Percentiles rank a stretch among this genome's conserved stretches.
Evolutionary conservation across 164 flowering plant genomes (phyloP).

Genomic region (Kalanchoe fedtschenkoi): DNA sequence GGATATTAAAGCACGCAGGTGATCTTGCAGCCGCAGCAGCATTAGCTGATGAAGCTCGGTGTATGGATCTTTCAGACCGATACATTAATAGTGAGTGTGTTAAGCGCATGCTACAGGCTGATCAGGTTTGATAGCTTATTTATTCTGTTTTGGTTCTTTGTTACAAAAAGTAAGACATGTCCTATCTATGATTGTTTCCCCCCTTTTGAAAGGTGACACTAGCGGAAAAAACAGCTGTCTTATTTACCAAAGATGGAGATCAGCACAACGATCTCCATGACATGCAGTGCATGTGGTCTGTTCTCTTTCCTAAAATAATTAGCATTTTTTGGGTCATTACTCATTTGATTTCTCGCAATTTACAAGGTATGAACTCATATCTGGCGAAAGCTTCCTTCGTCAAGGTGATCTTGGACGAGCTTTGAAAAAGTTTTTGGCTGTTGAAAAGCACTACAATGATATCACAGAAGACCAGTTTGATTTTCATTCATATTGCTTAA

Average conservation of each 20-base stretch:
- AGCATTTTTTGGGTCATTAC: not conserved
- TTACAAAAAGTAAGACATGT: not conserved
- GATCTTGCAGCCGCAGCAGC: slow-evolving; percentile 85
- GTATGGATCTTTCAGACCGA: slow-evolving; percentile 99
- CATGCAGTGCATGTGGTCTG: slow-evolving; percentile 99
- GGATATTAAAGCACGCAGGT: slow-evolving; percentile 91
- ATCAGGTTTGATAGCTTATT: slow-evolving; percentile 53
- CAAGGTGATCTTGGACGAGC: slow-evolving; percentile 98
- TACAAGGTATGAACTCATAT: slow-evolving; percentile 94
- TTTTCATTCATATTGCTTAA: slow-evolving; percentile 93
- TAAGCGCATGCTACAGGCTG: slow-evolving; percentile 98
- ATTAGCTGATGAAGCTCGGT: slow-evolving; percentile 96
- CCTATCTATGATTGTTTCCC: not conserved
- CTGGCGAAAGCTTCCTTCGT: slow-evolving; percentile 93
- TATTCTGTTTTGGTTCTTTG: not conserved
- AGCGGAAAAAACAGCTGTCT: slow-evolving; percentile 92
- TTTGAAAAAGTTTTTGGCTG: slow-evolving; percentile 84
- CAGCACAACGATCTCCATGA: slow-evolving; percentile 97
- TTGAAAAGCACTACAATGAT: slow-evolving; percentile 98
- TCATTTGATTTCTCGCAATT: slow-evolving; percentile 11
- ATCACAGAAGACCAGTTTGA: slow-evolving; percentile 98
- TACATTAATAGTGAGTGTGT: slow-evolving; percentile 93
- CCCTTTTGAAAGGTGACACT: slow-evolving; percentile 48
- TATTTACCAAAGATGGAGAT: slow-evolving; percentile 98
- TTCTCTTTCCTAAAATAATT: slow-evolving; percentile 11